Percentiles rank a stretch among this genome's conserved stretches.
phyloP scores from a whole-genome alignment of 192 early-diverging fungal species.

The Dissophora ornata region DNA sequence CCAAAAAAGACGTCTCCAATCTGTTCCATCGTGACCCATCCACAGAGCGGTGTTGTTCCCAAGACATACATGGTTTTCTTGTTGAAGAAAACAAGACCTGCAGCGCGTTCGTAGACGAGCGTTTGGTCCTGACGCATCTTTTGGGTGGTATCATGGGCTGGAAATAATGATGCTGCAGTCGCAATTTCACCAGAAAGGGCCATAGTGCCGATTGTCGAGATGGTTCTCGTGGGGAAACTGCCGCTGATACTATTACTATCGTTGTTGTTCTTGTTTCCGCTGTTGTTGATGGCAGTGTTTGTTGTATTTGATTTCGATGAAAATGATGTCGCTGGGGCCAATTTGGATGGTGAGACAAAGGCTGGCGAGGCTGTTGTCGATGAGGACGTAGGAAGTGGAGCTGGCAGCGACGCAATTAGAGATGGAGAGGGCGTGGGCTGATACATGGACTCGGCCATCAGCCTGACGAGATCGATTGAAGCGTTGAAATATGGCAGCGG shows the following conservation, averaged over 20 bases:
- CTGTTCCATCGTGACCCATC: constrained; percentile 62
- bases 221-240: not conserved
- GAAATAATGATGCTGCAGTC: constrained; percentile 42
- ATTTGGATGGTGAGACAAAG: not conserved
- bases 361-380: not conserved
- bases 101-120: constrained; percentile 42
- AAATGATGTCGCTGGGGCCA: not conserved
- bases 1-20: constrained; percentile 55
- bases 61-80: constrained; percentile 62
- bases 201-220: constrained; percentile 30
- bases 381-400: not conserved
- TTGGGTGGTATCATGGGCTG: constrained; percentile 39
- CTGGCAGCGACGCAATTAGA: too few species aligned
- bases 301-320: not conserved
- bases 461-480: constrained; percentile 37
- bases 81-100: constrained; percentile 67
- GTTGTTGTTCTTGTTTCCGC: not conserved
- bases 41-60: constrained; percentile 65
- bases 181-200: constrained; percentile 47
- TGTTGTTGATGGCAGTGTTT: not conserved
- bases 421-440: constrained; percentile 7
- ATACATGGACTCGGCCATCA: constrained; percentile 47
- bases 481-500: constrained; percentile 52
- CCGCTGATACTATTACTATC: not conserved
- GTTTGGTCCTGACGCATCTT: constrained; percentile 37